Conservation (phyloP, 2,329 filamentous ascomycete species). For the Aspergillus texensis region DNA sequence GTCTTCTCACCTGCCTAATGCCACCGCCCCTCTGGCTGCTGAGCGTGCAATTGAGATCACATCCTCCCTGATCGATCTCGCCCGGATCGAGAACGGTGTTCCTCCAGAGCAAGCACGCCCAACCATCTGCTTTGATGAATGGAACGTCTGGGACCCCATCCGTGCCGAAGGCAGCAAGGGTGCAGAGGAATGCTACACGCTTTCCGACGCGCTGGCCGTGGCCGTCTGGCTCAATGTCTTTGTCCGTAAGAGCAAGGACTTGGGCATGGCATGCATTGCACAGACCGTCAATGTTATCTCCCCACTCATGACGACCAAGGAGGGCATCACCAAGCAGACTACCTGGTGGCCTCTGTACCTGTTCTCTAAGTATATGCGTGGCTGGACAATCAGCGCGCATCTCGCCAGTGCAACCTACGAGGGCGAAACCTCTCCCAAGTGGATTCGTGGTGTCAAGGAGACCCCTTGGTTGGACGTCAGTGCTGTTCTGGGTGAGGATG, state of each 20-base stretch:
- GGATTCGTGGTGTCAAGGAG: conserved; percentile 55
- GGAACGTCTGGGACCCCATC: conserved; percentile 79
- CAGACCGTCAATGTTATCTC: conserved; percentile 78
- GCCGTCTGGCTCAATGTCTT: conserved; percentile 77
- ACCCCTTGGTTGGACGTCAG: conserved; percentile 61
- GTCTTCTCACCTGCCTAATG: conserved; percentile 56
- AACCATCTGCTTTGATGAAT: conserved; percentile 81
- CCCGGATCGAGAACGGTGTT: conserved; percentile 65
- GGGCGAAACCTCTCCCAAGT: conserved; percentile 53
- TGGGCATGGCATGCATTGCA: conserved; percentile 79
- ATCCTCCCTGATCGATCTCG: conserved; percentile 70
- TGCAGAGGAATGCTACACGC: conserved; percentile 73
- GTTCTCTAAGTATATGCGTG: conserved; percentile 73
- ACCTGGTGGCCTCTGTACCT: conserved; percentile 75
- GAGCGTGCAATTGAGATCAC: conserved; percentile 75
- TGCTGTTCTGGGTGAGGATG: conserved; percentile 52
- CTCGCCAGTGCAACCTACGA: conserved; percentile 65
- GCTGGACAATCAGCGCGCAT: conserved; percentile 67
- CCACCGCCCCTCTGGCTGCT: conserved; percentile 67
- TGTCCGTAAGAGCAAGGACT: conserved; percentile 67
- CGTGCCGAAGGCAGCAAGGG: conserved; percentile 71
- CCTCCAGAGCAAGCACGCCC: conserved; percentile 62
- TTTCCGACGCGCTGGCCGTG: conserved; percentile 76
- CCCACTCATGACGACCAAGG: conserved; percentile 70
- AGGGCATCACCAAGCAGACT: conserved; percentile 69